Conservation (phyloP, 1,284 basidiomycete genomes). For the Pseudozyma thailandica region DNA sequence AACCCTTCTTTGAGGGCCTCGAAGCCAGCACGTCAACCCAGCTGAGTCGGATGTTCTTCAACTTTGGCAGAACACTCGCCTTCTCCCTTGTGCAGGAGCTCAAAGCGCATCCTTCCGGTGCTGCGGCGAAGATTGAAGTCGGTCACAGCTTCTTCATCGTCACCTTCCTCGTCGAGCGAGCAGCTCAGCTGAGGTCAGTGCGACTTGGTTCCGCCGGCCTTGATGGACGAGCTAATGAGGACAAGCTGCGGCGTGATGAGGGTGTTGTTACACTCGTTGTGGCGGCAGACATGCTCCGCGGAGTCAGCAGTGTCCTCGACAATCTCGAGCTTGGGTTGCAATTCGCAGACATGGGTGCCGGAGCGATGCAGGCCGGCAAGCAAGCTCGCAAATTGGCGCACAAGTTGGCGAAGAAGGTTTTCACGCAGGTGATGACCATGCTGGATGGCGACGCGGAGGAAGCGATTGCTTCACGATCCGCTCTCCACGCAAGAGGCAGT, state of each 20-base stretch:
- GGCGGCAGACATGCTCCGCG: slow-evolving; percentile 43
- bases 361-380: slow-evolving; percentile 19
- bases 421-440: slow-evolving; percentile 34
- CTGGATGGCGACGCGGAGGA: slow-evolving; percentile 55
- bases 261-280: slow-evolving; percentile 36
- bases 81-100: slow-evolving; percentile 11
- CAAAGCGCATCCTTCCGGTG: not conserved
- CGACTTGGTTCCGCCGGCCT: not conserved
- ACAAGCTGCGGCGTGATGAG: not conserved
- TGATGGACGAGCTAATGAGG: not conserved
- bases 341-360: slow-evolving; percentile 1
- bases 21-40: slow-evolving; percentile 23
- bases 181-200: slow-evolving; percentile 14
- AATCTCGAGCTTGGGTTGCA: slow-evolving; percentile 24
- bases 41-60: slow-evolving; percentile 21
- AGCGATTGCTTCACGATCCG: slow-evolving; percentile 1
- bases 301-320: slow-evolving; percentile 36
- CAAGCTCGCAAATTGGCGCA: slow-evolving; percentile 48
- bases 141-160: slow-evolving; percentile 12
- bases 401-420: slow-evolving; percentile 37
- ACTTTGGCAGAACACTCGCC: slow-evolving; percentile 21
- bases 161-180: slow-evolving; percentile 11
- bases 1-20: slow-evolving; percentile 15
- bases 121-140: not conserved
- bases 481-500: no score